These are phyloP conservation scores for Chlamydomonas reinhardtii DNA, from an alignment of 163 green algal species.

Conservation along the genomic window DNA sequence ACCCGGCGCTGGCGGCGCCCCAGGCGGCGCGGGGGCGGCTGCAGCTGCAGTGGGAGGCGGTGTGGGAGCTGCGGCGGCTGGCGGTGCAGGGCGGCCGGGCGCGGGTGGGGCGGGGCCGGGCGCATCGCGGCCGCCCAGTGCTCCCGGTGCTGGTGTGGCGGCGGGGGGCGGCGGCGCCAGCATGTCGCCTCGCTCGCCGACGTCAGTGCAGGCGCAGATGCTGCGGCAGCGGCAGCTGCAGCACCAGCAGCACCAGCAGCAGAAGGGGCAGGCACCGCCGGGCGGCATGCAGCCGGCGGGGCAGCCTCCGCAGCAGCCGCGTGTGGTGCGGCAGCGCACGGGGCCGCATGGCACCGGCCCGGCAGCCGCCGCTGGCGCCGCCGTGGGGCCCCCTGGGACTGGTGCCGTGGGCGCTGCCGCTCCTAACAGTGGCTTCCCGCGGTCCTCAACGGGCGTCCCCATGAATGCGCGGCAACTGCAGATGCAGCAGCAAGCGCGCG, in stretches of 20 bases:
- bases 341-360: too few relatives aligned
- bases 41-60: not conserved
- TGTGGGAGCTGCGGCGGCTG: not conserved
- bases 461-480: too few relatives aligned
- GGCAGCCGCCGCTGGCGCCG: too few relatives aligned
- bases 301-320: too few relatives aligned
- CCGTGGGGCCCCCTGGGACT: too few relatives aligned
- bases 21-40: not conserved
- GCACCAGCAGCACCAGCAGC: slow-evolving; percentile 8
- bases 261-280: not conserved
- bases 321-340: too few relatives aligned
- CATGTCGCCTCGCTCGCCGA: not conserved
- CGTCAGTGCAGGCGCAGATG: not conserved
- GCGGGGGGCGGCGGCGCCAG: not conserved
- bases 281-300: too few relatives aligned
- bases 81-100: not conserved
- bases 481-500: too few relatives aligned
- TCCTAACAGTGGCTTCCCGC: too few relatives aligned
- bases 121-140: too few relatives aligned
- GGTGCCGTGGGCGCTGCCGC: too few relatives aligned
- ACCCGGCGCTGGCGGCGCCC: not conserved
- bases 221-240: not conserved
- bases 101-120: not conserved
- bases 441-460: too few relatives aligned
- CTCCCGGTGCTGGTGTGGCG: not conserved